Base-by-base conservation (phyloP, 768 basidiomycete genomes). In the Hypholoma sublateritium region DNA sequence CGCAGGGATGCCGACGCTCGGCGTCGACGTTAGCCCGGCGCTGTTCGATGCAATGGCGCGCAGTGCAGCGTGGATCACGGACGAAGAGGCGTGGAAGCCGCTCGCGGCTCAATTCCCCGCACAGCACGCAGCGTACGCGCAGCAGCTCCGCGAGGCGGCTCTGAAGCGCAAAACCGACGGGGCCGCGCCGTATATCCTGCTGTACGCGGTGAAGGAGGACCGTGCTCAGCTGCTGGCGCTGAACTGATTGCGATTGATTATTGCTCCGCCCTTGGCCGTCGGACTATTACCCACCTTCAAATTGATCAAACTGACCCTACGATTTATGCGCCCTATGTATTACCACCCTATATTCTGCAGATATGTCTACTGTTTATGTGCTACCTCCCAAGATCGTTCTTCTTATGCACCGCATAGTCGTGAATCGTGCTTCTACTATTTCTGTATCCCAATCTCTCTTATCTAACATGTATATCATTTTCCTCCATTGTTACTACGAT, bases 31-130 rank as follows among this genome's bases (percentile, higher is more conserved):
- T 9, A 73, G 84, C 1, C 68, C 78, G 0, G 57, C 72, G 6
- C 78, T 84, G 1, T 91, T 91, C 59, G 88, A 91, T 46, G 63
- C 75, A 1, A 80, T 93, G 76, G 76, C 78, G 25, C 79, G 75
- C 64, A 82, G 69, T 35, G 65, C 83, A 3, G 67, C 72, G 14
- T 93, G 91, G 91, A 70, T 91, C 22, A 79, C 78, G 4, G 89
- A 91, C 58, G 91, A 93, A 43, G 89, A 92, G 37, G 74, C 77
- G 0, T 91, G 91, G 89, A 87, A 85, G 69, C 57, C 74, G 2
- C 76, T 91, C 37, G 66, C 77, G 6, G 73, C 77, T 0, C 68
- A 70, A 8, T 87, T 91, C 68, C 83, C 86, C 0, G 71, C 79
- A 24, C 77, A 82, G 44, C 80, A 83, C 50, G 74, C 80, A 6